phyloP scores from a whole-genome alignment of 2,329 filamentous ascomycete genomes.

The Dactylonectria macrodidyma region DNA sequence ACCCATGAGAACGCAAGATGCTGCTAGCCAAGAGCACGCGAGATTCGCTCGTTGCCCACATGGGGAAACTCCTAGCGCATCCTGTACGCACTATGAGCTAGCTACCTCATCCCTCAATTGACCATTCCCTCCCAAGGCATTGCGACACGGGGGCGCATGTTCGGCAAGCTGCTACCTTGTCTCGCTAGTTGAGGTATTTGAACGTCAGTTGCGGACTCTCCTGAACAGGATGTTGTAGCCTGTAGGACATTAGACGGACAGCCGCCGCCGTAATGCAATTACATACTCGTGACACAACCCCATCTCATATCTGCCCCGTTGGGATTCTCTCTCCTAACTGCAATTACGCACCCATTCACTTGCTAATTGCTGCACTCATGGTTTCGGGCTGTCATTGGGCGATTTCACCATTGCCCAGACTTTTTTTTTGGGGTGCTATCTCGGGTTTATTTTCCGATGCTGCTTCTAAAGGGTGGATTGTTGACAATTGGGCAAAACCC shows the following conservation, averaged over 20 bases:
- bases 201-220: conserved; percentile 30
- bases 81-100: conserved; percentile 16
- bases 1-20: conserved; percentile 20
- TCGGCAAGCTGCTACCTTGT: background rate
- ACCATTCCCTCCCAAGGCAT: conserved; percentile 24
- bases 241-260: conserved; percentile 25
- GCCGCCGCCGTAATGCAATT: conserved; percentile 39
- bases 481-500: background rate
- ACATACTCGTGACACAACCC: conserved; percentile 31
- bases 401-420: background rate
- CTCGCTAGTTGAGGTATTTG: conserved; percentile 24
- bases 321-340: conserved; percentile 1
- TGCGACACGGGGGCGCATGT: conserved; percentile 17
- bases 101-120: conserved; percentile 9
- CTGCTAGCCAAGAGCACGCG: conserved; percentile 13
- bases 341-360: background rate
- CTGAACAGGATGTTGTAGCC: conserved; percentile 6
- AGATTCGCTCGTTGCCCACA: conserved; percentile 6
- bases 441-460: conserved; percentile 1
- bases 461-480: background rate
- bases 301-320: conserved; percentile 34
- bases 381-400: background rate
- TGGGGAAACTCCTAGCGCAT: conserved; percentile 40
- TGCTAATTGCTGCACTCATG: background rate
- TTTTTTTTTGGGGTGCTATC: background rate